These are phyloP conservation scores for Septoria linicola DNA, from an alignment of 2,329 filamentous ascomycete genomes.

Conservation along the genomic window DNA sequence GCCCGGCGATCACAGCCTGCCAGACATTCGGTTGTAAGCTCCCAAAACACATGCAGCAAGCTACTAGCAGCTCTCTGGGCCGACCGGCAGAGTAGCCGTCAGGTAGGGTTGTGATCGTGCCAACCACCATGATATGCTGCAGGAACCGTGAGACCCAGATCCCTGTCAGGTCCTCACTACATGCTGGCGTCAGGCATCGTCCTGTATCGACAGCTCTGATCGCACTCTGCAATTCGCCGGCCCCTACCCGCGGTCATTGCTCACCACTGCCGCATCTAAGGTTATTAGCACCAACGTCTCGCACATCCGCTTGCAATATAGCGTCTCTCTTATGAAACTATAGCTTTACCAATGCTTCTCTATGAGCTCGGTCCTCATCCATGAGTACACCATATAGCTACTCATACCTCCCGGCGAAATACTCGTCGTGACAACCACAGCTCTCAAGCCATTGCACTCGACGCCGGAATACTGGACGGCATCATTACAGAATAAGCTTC, in stretches of 20 bases:
- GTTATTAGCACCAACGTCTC: slow-evolving; percentile 30
- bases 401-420: slow-evolving; percentile 15
- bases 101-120: slow-evolving; percentile 19
- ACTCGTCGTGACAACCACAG: slow-evolving; percentile 3
- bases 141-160: slow-evolving; percentile 24
- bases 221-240: slow-evolving; percentile 25
- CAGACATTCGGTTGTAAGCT: slow-evolving; percentile 16
- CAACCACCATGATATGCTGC: slow-evolving; percentile 26
- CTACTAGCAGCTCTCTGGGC: background rate
- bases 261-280: slow-evolving; percentile 21
- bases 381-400: slow-evolving; percentile 21
- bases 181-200: slow-evolving; percentile 24
- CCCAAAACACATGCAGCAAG: slow-evolving; percentile 11
- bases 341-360: slow-evolving; percentile 22
- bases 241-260: slow-evolving; percentile 22
- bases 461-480: slow-evolving; percentile 29
- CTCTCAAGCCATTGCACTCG: slow-evolving; percentile 4
- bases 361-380: slow-evolving; percentile 13
- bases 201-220: slow-evolving; percentile 23
- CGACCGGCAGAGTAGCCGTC: slow-evolving; percentile 1
- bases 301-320: slow-evolving; percentile 18
- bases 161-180: slow-evolving; percentile 23
- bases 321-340: slow-evolving; percentile 17
- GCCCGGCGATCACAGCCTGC: slow-evolving; percentile 16
- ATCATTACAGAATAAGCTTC: background rate